Percentiles rank a stretch among this genome's conserved stretches.
phyloP scores from a whole-genome alignment of 495 filamentous ascomycete species.

The Penicillium psychrofluorescens region DNA sequence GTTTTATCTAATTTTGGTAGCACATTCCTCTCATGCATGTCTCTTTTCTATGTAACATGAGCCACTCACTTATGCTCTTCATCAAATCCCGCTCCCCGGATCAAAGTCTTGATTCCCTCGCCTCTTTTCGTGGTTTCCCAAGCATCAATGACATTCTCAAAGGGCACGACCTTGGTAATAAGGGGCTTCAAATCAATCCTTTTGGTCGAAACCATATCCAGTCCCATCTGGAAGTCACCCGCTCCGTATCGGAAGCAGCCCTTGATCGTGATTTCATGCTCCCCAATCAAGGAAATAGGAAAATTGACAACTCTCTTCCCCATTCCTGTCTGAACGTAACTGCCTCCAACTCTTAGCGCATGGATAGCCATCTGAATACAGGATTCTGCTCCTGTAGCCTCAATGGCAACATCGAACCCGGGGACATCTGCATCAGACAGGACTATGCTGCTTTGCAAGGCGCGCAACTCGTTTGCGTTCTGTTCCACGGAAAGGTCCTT shows the following conservation, averaged over 20 bases:
- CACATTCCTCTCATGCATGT: too few relatives aligned
- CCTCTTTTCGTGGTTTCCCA: conserved; percentile 72
- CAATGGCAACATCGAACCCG: conserved; percentile 74
- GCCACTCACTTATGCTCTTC: background rate
- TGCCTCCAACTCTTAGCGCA: conserved; percentile 62
- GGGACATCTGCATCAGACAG: conserved; percentile 5
- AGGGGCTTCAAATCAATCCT: conserved; percentile 65
- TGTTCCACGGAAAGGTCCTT: conserved; percentile 14
- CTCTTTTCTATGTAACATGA: background rate
- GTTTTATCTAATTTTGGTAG: too few relatives aligned
- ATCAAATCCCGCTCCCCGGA: conserved; percentile 46
- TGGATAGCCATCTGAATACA: conserved; percentile 71
- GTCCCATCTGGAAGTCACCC: conserved; percentile 72
- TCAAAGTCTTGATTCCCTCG: conserved; percentile 78
- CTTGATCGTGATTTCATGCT: conserved; percentile 74
- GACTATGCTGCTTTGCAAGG: conserved; percentile 1
- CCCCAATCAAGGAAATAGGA: conserved; percentile 72
- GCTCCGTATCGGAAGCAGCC: conserved; percentile 79
- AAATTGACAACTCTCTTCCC: conserved; percentile 70
- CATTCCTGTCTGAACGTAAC: conserved; percentile 82
- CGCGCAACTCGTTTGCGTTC: conserved; percentile 23
- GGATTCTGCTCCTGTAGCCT: conserved; percentile 73
- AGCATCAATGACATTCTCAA: conserved; percentile 67
- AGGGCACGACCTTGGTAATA: conserved; percentile 60
- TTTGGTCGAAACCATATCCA: conserved; percentile 58